Conservation (phyloP, 495 filamentous ascomycete species). For the Apodospora peruviana region DNA sequence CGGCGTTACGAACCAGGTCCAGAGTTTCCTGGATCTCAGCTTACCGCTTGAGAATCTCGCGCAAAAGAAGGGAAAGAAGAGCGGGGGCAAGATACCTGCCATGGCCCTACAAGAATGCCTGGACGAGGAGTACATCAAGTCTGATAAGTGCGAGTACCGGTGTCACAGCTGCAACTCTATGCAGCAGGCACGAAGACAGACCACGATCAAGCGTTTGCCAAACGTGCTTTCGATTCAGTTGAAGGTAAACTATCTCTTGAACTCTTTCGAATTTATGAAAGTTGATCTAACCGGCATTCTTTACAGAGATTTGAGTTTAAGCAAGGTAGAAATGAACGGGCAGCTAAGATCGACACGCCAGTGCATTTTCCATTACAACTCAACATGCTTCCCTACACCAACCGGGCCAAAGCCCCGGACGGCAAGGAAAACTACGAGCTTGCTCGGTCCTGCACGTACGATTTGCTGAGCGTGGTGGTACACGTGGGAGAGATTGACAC, state of each 20-base stretch:
- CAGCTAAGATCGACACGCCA: slow-evolving; percentile 73
- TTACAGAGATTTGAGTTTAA: slow-evolving; percentile 73
- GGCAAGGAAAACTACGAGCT: slow-evolving; percentile 41
- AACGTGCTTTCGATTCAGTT: slow-evolving; percentile 87
- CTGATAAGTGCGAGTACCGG: slow-evolving; percentile 70
- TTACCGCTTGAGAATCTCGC: slow-evolving; percentile 65
- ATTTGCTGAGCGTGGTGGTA: slow-evolving; percentile 77
- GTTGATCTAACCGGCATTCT: slow-evolving; percentile 1
- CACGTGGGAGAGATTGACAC: slow-evolving; percentile 84
- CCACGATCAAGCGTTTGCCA: slow-evolving; percentile 72
- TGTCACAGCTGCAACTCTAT: slow-evolving; percentile 69
- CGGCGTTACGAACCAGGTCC: slow-evolving; percentile 69
- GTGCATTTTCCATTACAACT: slow-evolving; percentile 80
- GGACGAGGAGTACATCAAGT: slow-evolving; percentile 73
- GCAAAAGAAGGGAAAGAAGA: slow-evolving; percentile 46
- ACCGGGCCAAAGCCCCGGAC: slow-evolving; percentile 42
- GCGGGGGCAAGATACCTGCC: slow-evolving; percentile 27
- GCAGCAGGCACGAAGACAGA: slow-evolving; percentile 71
- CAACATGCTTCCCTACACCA: slow-evolving; percentile 84
- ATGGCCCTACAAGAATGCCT: slow-evolving; percentile 70
- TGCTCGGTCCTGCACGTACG: slow-evolving; percentile 60
- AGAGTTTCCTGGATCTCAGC: slow-evolving; percentile 82
- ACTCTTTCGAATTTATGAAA: neutral
- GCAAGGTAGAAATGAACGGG: slow-evolving; percentile 48
- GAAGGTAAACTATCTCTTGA: slow-evolving; percentile 56